A percentile compares a stretch with the other conserved stretches of the same genome.
These are phyloP conservation scores for Penicillium manginii DNA, from an alignment of 495 filamentous ascomycete species.

Conservation along the genomic window DNA sequence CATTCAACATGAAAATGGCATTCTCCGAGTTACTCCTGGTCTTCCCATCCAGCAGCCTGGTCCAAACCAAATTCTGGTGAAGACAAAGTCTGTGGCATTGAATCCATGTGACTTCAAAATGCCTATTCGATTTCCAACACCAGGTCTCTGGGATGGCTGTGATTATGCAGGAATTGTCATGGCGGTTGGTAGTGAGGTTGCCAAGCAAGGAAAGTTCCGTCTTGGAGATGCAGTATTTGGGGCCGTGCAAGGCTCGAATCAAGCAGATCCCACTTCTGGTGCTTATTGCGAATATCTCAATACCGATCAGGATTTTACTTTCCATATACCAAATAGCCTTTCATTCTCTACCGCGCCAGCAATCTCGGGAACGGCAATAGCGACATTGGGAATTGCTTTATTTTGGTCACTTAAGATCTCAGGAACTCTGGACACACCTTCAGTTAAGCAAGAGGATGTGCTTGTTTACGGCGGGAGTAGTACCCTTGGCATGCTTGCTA, in stretches of 20 bases:
- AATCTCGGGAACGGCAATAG: conserved; percentile 29
- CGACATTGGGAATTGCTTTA: conserved; percentile 31
- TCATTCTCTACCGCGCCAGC: conserved; percentile 13
- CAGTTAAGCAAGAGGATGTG: conserved; percentile 28
- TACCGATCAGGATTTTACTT: conserved; percentile 26
- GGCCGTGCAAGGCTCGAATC: conserved; percentile 39
- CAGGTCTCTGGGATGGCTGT: conserved; percentile 42
- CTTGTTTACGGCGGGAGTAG: conserved; percentile 52
- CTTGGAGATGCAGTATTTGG: conserved; percentile 38
- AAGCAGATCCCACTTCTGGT: conserved; percentile 31
- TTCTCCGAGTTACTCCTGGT: conserved; percentile 19
- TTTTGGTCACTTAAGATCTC: conserved; percentile 35
- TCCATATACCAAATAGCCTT: conserved; percentile 22
- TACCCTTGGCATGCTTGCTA: conserved; percentile 47
- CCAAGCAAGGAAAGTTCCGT: conserved; percentile 20
- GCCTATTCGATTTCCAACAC: conserved; percentile 32
- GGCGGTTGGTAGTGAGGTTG: conserved; percentile 25
- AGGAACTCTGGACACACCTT: conserved; percentile 29
- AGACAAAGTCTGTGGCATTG: conserved; percentile 43
- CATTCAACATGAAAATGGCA: conserved; percentile 26
- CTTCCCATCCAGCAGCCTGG: conserved; percentile 25
- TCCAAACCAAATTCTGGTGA: conserved; percentile 30
- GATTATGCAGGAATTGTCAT: conserved; percentile 50
- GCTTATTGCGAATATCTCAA: conserved; percentile 41
- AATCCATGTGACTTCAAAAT: conserved; percentile 55